Conservation (phyloP, 805 yeast genomes). For the Metschnikowia reukaufii region DNA sequence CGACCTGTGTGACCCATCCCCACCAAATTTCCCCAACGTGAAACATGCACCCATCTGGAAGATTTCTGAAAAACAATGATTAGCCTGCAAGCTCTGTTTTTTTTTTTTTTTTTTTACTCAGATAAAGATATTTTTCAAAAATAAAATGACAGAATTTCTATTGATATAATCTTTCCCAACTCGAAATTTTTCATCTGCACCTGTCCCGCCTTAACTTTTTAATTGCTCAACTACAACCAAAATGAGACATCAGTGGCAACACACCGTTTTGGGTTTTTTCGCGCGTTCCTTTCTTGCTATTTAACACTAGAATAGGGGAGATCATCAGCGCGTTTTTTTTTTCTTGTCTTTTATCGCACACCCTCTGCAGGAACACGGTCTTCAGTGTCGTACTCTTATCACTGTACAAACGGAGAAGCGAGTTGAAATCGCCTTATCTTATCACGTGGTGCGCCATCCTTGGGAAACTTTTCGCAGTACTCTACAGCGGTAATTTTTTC, state of each 20-base stretch:
- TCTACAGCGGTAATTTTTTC: neutral
- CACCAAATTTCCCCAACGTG: too few relatives aligned
- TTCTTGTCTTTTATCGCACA: conserved; percentile 2
- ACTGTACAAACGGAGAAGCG: conserved; percentile 1
- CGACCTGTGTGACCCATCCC: too few relatives aligned
- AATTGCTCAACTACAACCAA: neutral
- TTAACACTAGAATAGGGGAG: conserved; percentile 3
- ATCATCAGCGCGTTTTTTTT: neutral
- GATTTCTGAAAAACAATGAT: too few relatives aligned
- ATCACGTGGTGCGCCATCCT: conserved; percentile 16
- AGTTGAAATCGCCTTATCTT: conserved; percentile 14
- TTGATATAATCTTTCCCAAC: too few relatives aligned
- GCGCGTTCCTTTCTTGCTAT: neutral
- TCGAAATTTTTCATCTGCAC: too few relatives aligned
- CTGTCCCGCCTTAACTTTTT: neutral
- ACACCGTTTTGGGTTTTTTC: neutral
- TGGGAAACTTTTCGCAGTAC: conserved; percentile 6
- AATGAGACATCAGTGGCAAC: neutral
- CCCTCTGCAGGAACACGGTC: conserved; percentile 1
- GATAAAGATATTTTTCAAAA: too few relatives aligned
- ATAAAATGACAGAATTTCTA: too few relatives aligned
- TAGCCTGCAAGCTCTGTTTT: too few relatives aligned
- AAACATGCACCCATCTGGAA: too few relatives aligned
- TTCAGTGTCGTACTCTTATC: conserved; percentile 6
- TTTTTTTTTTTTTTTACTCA: neutral